A percentile compares a stretch with the other conserved stretches of the same genome.
phyloP scores from a whole-genome alignment of 1,139 yeast genomes.

The Hansenula sp. region DNA sequence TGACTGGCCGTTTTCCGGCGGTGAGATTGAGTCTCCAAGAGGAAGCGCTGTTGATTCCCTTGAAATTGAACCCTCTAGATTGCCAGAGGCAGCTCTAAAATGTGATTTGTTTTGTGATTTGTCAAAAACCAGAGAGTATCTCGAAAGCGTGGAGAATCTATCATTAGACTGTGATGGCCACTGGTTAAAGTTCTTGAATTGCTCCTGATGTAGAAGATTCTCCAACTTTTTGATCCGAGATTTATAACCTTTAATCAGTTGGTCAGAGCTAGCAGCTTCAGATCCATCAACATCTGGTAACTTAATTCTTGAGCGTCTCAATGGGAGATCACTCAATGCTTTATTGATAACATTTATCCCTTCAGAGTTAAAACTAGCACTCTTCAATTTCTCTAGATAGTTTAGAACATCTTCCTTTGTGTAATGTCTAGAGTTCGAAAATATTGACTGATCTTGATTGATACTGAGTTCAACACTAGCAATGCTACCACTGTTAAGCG shows the following conservation, averaged over 20 bases:
- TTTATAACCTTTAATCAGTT: slow-evolving; percentile 52
- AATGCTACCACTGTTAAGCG: slow-evolving; percentile 26
- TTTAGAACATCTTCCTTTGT: slow-evolving; percentile 27
- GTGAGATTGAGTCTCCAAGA: slow-evolving; percentile 7
- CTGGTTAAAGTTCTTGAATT: slow-evolving; percentile 49
- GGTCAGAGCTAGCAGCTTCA: slow-evolving; percentile 10
- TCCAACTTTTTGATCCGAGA: slow-evolving; percentile 61
- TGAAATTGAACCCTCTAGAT: not conserved
- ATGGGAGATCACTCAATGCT: slow-evolving; percentile 42
- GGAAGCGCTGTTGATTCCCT: not conserved
- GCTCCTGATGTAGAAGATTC: slow-evolving; percentile 62
- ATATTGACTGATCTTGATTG: slow-evolving; percentile 23
- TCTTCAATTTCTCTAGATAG: slow-evolving; percentile 31
- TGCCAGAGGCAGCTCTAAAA: not conserved
- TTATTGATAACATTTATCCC: slow-evolving; percentile 41
- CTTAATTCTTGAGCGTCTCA: slow-evolving; percentile 23
- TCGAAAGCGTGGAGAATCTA: slow-evolving; percentile 11
- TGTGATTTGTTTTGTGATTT: slow-evolving; percentile 1
- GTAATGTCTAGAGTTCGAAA: slow-evolving; percentile 17
- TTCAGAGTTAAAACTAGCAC: slow-evolving; percentile 25
- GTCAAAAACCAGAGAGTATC: slow-evolving; percentile 6
- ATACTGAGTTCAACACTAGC: slow-evolving; percentile 42
- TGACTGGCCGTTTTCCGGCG: not conserved
- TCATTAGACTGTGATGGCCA: slow-evolving; percentile 42
- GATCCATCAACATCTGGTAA: not conserved